Evolutionary conservation across 179 eudicot species (phyloP), one percentile per base, ranked within the genome.

Genomic region (Silene coronaria): DNA sequence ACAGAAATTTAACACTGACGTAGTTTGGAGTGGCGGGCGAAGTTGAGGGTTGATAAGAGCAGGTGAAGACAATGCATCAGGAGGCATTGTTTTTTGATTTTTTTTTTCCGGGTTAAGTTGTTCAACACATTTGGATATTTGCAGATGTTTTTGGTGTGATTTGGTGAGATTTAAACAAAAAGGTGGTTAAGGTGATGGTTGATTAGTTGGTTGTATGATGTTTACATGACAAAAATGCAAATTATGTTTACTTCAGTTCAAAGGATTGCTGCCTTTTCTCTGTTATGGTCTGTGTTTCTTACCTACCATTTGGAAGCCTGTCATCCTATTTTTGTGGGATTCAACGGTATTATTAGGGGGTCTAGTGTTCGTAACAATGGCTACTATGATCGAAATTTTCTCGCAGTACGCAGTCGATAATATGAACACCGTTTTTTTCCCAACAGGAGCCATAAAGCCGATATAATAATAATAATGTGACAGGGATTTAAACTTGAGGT

Each of bases 11-110:
- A 62, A 14, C 53, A 30, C 57, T 21, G 86, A 48, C 79, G 67
- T 77, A 30, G 86, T 78, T 10, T 82, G 73, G 48, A 72, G 38
- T 30, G 71, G 61, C 48, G 75, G 30, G 0, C 73, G 78, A 28
- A 34, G 72, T 46, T 82, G 67, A 30, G 85, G 71, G 59, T 77
- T 46, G 74, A 32, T 34, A 1, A 71, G 78, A 63, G 80, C 77
- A 34, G 80, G 73, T 73, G 72, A 76, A 72, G 78, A 67, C 26
- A 78, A 65, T 21, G 76, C 80, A 61, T 86, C 79, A 73, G 91
- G 91, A 71, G 93, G 87, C 97, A 91, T 91, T 53, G 89, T 91
- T 53, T 64, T 77, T 24, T 22, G 61, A 76, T 75, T 14, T 14
- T 14, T 51, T 13, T 23, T 22, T 57, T 42, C 55, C 36, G 69